Evolutionary conservation across 2,329 filamentous ascomycete species (phyloP), one percentile per base, ranked within the genome.

Genomic region (Epichloe sp.): DNA sequence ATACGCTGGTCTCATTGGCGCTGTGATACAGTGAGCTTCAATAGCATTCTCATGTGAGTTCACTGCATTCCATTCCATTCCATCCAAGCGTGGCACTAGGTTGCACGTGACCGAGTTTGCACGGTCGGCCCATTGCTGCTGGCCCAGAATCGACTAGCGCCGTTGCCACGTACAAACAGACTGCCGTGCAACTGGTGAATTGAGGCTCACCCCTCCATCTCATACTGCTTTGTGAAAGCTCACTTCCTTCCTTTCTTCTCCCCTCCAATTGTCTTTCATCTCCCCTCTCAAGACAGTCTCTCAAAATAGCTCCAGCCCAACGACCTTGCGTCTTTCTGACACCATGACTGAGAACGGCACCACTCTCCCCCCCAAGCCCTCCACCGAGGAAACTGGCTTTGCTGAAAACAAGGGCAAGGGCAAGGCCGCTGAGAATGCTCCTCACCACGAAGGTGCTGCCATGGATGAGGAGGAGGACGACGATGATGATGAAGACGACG

Each of bases 331-430:
- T 44, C 48, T 34, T 43, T 50, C 35, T 35, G 42, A 37, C 41
- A 53, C 40, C 12, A 60, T 80, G 75, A 68, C 75, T 62, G 69
- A 74, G 58, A 77, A 75, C 69, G 68, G 69, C 57, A 63, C 70
- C 58, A 73, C 72, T 55, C 65, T 72, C 63, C 69, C 64, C 69
- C 75, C 72, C 60, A 68, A 73, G 60, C 62, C 70, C 62, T 63
- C 73, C 54, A 55, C 60, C 49, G 65, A 66, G 55, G 65, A 62
- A 57, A 60, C 64, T 15, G 35, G 34, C 60, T 63, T 66, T 55
- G 65, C 77, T 55, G 75, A 80, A 62, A 71, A 75, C 68, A 95
- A 95, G 78, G 88, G 87, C 70, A 95, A 95, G 77, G 88, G 88
- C 73, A 95, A 95, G 76, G 78, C 80, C 47, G 65, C 72, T 58